phyloP scores from a whole-genome alignment of 2,329 filamentous ascomycete genomes.

The Neopestalotiopsis rosae region DNA sequence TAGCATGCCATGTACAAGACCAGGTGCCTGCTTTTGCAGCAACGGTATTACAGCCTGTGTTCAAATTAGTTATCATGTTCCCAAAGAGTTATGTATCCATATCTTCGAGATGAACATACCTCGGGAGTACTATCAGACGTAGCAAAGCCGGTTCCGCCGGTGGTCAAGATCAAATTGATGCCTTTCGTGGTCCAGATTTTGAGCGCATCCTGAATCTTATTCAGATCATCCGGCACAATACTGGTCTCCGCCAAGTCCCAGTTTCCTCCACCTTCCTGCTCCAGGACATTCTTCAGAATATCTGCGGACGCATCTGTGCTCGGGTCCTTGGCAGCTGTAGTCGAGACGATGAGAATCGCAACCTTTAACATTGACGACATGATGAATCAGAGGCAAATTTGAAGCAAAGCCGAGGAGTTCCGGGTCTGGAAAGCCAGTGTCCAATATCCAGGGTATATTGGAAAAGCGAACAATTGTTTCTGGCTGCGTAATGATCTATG shows the following conservation, averaged over 20 bases:
- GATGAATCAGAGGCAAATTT: background rate
- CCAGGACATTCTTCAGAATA: conserved; percentile 72
- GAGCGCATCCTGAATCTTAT: conserved; percentile 77
- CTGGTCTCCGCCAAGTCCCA: conserved; percentile 74
- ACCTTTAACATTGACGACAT: conserved; percentile 64
- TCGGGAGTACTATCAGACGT: conserved; percentile 86
- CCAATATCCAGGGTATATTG: background rate
- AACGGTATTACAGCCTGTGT: conserved; percentile 76
- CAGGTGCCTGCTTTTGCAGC: conserved; percentile 84
- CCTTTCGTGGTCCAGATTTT: conserved; percentile 72
- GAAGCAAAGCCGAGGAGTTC: background rate
- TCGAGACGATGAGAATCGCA: conserved; percentile 86
- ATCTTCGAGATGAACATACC: conserved; percentile 49
- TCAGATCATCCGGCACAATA: conserved; percentile 80
- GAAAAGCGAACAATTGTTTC: background rate
- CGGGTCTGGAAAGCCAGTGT: background rate
- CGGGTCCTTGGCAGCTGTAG: conserved; percentile 82
- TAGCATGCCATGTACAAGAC: conserved; percentile 95
- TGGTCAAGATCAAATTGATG: conserved; percentile 82
- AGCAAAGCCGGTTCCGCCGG: conserved; percentile 93
- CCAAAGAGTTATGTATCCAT: background rate
- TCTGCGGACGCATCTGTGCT: conserved; percentile 77
- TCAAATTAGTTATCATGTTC: conserved; percentile 20
- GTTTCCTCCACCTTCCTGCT: conserved; percentile 66
- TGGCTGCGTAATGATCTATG: conserved; percentile 3